phyloP scores from a whole-genome alignment of 179 eudicot species.

The Heliamphora pulchella region DNA sequence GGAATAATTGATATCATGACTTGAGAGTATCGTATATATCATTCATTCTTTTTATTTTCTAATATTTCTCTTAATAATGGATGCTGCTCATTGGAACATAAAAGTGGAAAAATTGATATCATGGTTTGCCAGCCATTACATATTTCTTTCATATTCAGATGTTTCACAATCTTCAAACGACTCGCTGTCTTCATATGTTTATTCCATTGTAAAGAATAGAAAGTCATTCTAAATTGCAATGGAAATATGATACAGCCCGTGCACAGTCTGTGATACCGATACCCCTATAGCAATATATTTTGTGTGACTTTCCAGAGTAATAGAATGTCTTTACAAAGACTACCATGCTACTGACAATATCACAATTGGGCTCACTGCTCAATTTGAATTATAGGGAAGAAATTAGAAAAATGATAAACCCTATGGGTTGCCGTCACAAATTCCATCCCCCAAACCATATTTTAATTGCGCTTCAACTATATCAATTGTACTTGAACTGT shows the following conservation, averaged over 20 bases:
- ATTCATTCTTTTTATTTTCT: not conserved
- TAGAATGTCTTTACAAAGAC: not conserved
- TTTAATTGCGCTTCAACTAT: too few relatives aligned
- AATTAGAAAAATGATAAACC: too few relatives aligned
- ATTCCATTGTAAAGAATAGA: not conserved
- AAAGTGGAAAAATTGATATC: not conserved
- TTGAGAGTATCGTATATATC: not conserved
- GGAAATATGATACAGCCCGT: not conserved
- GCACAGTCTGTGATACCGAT: not conserved
- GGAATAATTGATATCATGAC: not conserved
- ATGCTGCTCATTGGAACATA: not conserved
- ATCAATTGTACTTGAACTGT: too few relatives aligned
- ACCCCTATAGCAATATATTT: not conserved
- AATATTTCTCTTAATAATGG: too few relatives aligned
- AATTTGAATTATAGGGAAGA: too few relatives aligned
- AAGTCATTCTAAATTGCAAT: not conserved
- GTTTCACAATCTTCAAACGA: not conserved
- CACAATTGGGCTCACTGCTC: not conserved
- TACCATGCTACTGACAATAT: not conserved
- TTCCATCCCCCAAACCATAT: too few relatives aligned
- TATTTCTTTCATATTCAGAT: not conserved
- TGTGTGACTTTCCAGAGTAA: not conserved
- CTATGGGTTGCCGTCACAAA: too few relatives aligned
- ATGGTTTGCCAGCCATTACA: not conserved
- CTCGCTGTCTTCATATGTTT: not conserved